These are phyloP conservation scores for Hypoxylon sp. DNA, from an alignment of 2,329 filamentous ascomycete species.

Conservation along the genomic window DNA sequence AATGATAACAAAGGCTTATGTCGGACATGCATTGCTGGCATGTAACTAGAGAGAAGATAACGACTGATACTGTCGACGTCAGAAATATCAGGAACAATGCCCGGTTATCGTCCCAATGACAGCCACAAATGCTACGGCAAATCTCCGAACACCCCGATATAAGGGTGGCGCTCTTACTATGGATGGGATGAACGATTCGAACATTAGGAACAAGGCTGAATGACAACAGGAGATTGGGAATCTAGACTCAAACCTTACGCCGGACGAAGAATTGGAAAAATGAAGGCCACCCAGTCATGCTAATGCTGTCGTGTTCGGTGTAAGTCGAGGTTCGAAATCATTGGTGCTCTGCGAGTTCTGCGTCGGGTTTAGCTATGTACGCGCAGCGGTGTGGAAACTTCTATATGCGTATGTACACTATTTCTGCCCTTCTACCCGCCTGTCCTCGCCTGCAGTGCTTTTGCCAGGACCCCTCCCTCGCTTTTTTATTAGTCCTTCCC, in stretches of 20 bases:
- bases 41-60: conserved; percentile 18
- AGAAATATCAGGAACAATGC: conserved; percentile 19
- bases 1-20: conserved; percentile 9
- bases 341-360: conserved; percentile 38
- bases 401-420: conserved; percentile 11
- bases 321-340: conserved; percentile 41
- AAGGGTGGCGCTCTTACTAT: conserved; percentile 17
- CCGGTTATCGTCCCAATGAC: conserved; percentile 18
- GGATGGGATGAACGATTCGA: conserved; percentile 19
- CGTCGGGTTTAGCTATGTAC: conserved; percentile 35
- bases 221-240: conserved; percentile 12
- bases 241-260: conserved; percentile 19
- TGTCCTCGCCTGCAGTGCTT: conserved; percentile 12
- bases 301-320: conserved; percentile 48
- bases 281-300: conserved; percentile 33
- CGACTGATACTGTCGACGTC: conserved; percentile 12
- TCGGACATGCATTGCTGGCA: conserved; percentile 21
- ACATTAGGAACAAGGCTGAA: conserved; percentile 16
- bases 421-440: conserved; percentile 19
- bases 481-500: conserved; percentile 27
- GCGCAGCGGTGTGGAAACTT: conserved; percentile 40
- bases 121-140: conserved; percentile 21
- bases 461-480: conserved; percentile 26
- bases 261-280: conserved; percentile 22
- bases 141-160: conserved; percentile 30